Conservation (phyloP, 192 early-diverging fungal genomes). For the Coemansia sp. region DNA sequence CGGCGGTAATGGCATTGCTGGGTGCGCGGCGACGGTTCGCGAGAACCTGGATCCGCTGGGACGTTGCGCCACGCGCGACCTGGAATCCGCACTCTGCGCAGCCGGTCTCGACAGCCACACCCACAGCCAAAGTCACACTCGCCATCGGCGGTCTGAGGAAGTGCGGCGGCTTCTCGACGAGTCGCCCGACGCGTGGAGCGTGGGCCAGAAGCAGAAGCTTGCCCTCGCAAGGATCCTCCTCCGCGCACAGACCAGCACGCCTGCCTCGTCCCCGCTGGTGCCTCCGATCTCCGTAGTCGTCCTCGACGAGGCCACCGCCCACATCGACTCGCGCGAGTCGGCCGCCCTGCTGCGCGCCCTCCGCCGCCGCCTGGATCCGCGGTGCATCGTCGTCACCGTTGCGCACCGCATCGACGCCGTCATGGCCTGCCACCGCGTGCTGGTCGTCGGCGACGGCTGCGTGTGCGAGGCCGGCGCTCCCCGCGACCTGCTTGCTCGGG, state of each 20-base stretch:
- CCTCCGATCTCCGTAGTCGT: slow-evolving; percentile 54
- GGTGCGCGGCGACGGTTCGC: slow-evolving; percentile 62
- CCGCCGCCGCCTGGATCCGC: slow-evolving; percentile 49
- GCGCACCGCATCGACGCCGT: slow-evolving; percentile 60
- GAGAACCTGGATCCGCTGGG: slow-evolving; percentile 85
- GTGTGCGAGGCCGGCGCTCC: slow-evolving; percentile 31
- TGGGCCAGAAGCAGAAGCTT: slow-evolving; percentile 62
- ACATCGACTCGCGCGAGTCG: slow-evolving; percentile 57
- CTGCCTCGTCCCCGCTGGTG: too few relatives aligned
- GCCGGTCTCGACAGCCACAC: slow-evolving; percentile 46
- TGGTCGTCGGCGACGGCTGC: slow-evolving; percentile 29
- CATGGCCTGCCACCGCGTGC: slow-evolving; percentile 28
- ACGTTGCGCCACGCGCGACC: slow-evolving; percentile 58
- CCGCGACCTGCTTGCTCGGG: slow-evolving; percentile 1
- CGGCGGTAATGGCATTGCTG: too few relatives aligned
- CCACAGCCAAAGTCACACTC: too few relatives aligned
- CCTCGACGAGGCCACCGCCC: slow-evolving; percentile 68
- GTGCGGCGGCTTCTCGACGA: neutral
- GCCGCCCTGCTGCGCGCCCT: slow-evolving; percentile 56
- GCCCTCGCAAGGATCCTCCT: slow-evolving; percentile 64
- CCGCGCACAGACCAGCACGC: slow-evolving; percentile 17
- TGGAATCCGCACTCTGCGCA: slow-evolving; percentile 64
- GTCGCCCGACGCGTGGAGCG: slow-evolving; percentile 37
- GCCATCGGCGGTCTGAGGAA: too few relatives aligned
- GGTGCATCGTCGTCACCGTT: slow-evolving; percentile 65